Evolutionary conservation across 106 monocot species (phyloP).

Genomic region (Iris macrosiphon): DNA sequence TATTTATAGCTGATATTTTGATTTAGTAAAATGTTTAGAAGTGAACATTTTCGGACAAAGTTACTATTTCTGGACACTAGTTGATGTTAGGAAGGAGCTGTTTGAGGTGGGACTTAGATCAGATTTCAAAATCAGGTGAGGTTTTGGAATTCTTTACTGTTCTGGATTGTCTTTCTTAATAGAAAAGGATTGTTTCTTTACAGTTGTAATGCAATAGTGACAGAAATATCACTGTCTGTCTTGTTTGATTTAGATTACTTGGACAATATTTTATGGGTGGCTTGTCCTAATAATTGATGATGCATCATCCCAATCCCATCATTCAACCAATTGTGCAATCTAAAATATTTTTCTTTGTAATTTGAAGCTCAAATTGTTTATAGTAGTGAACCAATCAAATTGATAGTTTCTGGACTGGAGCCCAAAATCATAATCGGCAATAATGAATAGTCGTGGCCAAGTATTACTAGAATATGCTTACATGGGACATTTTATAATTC

Average conservation of each 20-base stretch:
- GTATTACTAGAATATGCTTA: no score
- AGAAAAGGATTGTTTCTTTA: neutral
- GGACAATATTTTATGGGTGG: constrained; percentile 1
- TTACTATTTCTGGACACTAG: no score
- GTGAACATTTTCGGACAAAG: neutral
- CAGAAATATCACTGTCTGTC: neutral
- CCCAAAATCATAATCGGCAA: no score
- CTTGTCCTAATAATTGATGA: neutral
- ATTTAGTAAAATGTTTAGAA: neutral
- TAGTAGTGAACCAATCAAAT: no score
- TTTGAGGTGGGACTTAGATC: neutral
- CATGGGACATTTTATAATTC: no score
- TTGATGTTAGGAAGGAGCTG: no score
- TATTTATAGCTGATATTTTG: no score
- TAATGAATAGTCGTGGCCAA: no score
- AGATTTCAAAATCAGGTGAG: neutral
- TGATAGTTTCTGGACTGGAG: no score
- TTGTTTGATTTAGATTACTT: neutral
- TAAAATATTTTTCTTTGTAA: neutral
- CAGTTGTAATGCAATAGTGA: neutral
- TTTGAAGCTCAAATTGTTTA: neutral
- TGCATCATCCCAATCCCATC: neutral
- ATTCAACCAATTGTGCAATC: neutral
- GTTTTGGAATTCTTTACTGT: neutral
- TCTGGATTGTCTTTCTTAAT: no score